Evolutionary conservation across 768 basidiomycete species (phyloP).

Genomic region (Leccinum ochraceum): DNA sequence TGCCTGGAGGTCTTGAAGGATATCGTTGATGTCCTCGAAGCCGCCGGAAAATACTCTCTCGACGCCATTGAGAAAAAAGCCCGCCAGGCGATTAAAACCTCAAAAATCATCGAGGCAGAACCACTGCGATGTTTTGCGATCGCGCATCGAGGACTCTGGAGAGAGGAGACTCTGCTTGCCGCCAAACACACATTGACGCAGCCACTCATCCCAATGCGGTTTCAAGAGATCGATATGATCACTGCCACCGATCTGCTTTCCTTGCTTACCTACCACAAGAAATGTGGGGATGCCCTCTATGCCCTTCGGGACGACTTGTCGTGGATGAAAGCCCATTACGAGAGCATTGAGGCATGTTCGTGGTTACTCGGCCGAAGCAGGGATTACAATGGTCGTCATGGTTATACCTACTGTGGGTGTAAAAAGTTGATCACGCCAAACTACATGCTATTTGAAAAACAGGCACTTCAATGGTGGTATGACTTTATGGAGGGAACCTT

Average conservation of each 20-base stretch:
- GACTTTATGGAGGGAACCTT: conserved; percentile 14
- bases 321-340: conserved; percentile 21
- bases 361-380: conserved; percentile 8
- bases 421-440: background rate
- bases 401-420: background rate
- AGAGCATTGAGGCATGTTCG: background rate
- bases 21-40: conserved; percentile 14
- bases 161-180: conserved; percentile 29
- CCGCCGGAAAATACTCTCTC: conserved; percentile 24
- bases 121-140: conserved; percentile 35
- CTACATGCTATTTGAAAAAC: background rate
- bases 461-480: conserved; percentile 20
- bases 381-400: too few species aligned
- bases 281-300: conserved; percentile 16
- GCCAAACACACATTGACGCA: conserved; percentile 30
- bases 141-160: conserved; percentile 24
- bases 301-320: conserved; percentile 3
- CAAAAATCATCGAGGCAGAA: conserved; percentile 21
- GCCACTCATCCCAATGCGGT: conserved; percentile 24
- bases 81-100: conserved; percentile 20
- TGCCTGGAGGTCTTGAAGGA: conserved; percentile 12
- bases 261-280: conserved; percentile 25
- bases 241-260: conserved; percentile 28
- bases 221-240: conserved; percentile 32
- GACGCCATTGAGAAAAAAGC: conserved; percentile 22